phyloP scores from a whole-genome alignment of 176 grass and related monocot genomes.

The Aegilops umbellulata region DNA sequence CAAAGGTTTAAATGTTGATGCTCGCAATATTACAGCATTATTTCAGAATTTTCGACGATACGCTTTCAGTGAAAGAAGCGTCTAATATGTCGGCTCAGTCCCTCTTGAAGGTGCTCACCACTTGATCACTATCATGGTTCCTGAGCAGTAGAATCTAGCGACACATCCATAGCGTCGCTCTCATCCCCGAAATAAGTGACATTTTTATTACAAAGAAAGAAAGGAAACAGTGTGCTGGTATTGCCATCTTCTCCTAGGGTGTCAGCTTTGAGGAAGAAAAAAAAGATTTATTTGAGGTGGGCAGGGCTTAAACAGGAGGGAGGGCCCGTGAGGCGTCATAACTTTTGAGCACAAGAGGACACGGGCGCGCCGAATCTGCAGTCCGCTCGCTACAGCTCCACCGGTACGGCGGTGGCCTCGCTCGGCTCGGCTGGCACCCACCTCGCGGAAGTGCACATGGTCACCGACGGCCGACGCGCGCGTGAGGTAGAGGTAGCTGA shows the following conservation, averaged over 20 bases:
- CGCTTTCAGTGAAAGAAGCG: too few relatives aligned
- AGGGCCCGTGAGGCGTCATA: conserved; percentile 22
- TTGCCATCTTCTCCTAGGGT: not conserved
- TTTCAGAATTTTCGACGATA: too few relatives aligned
- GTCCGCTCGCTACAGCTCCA: not conserved
- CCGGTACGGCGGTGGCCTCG: not conserved
- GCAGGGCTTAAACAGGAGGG: not conserved
- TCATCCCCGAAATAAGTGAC: too few relatives aligned
- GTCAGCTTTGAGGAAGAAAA: not conserved
- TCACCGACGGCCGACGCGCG: conserved; percentile 11
- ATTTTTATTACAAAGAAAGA: too few relatives aligned
- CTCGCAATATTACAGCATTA: too few relatives aligned
- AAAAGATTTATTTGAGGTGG: too few relatives aligned
- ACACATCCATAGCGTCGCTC: too few relatives aligned
- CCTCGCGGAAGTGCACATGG: not conserved
- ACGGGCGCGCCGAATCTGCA: conserved; percentile 6
- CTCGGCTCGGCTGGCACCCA: conserved; percentile 8
- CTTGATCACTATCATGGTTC: too few relatives aligned
- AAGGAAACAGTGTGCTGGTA: not conserved
- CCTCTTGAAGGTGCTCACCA: too few relatives aligned
- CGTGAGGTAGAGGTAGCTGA: not conserved
- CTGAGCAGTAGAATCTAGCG: too few relatives aligned
- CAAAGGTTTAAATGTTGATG: too few relatives aligned
- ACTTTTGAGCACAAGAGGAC: conserved; percentile 8
- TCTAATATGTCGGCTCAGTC: too few relatives aligned